Conservation (phyloP, 768 basidiomycete genomes). For the Pleurotus citrinopileatus region DNA sequence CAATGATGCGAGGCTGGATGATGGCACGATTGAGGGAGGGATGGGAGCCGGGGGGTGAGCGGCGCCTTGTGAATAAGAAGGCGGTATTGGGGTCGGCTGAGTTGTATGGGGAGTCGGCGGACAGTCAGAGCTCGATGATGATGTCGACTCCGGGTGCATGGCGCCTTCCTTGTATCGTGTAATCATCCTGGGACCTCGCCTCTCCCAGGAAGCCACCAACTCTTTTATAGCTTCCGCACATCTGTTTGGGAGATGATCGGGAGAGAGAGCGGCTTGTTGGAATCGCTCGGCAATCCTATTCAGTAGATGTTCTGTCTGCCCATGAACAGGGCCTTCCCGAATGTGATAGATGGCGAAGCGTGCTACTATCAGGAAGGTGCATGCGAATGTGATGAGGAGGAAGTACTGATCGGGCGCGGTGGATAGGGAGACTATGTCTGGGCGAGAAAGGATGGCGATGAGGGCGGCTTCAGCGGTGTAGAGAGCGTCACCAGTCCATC, state of each 20-base stretch:
- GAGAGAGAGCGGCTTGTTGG: slow-evolving; percentile 29
- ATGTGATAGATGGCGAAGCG: slow-evolving; percentile 40
- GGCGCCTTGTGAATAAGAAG: not conserved
- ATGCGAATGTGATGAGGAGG: slow-evolving; percentile 30
- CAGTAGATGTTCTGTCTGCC: slow-evolving; percentile 36
- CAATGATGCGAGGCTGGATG: not conserved
- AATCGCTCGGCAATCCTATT: slow-evolving; percentile 30
- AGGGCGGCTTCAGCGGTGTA: slow-evolving; percentile 34
- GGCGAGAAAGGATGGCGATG: slow-evolving; percentile 27
- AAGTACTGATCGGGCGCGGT: slow-evolving; percentile 38
- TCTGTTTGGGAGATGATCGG: slow-evolving; percentile 37
- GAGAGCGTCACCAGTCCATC: slow-evolving; percentile 38
- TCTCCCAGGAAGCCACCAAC: slow-evolving; percentile 25
- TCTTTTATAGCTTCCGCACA: slow-evolving; percentile 39
- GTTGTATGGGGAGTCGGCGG: not conserved
- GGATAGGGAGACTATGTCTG: slow-evolving; percentile 30
- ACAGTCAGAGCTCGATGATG: not conserved
- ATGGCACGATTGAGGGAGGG: not conserved
- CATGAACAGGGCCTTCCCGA: slow-evolving; percentile 29
- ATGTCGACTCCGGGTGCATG: not conserved
- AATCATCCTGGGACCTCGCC: slow-evolving; percentile 16
- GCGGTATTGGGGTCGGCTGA: not conserved
- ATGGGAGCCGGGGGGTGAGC: not conserved
- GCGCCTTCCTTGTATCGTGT: not conserved
- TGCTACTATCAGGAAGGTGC: slow-evolving; percentile 38